Evolutionary conservation across 768 basidiomycete species (phyloP).

Genomic region (Xanthoconium purpureum): DNA sequence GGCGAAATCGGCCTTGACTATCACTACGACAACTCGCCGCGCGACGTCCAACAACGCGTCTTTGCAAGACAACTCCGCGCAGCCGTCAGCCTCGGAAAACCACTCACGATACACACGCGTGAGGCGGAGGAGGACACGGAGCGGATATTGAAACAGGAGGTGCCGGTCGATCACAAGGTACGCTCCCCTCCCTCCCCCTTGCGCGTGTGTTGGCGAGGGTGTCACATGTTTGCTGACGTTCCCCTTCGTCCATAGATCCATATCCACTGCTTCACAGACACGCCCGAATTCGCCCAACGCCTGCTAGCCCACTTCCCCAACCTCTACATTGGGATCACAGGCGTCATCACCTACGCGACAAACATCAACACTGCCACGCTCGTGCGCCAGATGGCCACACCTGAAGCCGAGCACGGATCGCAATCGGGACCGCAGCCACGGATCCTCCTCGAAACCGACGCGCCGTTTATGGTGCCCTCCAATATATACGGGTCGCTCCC

Average conservation of each 20-base stretch:
- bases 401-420: background rate
- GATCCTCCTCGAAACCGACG: slow-evolving; percentile 80
- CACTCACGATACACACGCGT: slow-evolving; percentile 82
- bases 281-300: slow-evolving; percentile 67
- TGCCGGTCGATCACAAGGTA: slow-evolving; percentile 69
- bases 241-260: slow-evolving; percentile 52
- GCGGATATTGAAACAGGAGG: slow-evolving; percentile 68
- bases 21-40: slow-evolving; percentile 77
- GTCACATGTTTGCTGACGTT: no score
- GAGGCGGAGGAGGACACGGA: slow-evolving; percentile 85
- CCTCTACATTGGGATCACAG: slow-evolving; percentile 81
- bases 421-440: slow-evolving; percentile 31
- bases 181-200: no score
- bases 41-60: slow-evolving; percentile 61
- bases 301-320: slow-evolving; percentile 77
- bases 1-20: slow-evolving; percentile 89
- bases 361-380: slow-evolving; percentile 70
- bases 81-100: slow-evolving; percentile 68
- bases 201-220: background rate
- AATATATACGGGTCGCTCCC: slow-evolving; percentile 64
- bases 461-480: slow-evolving; percentile 81
- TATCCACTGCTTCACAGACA: slow-evolving; percentile 86
- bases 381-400: slow-evolving; percentile 55
- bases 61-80: slow-evolving; percentile 65
- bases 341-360: slow-evolving; percentile 77